Base-by-base conservation (phyloP, 768 basidiomycete species). In the Cystobasidium tubakii region DNA sequence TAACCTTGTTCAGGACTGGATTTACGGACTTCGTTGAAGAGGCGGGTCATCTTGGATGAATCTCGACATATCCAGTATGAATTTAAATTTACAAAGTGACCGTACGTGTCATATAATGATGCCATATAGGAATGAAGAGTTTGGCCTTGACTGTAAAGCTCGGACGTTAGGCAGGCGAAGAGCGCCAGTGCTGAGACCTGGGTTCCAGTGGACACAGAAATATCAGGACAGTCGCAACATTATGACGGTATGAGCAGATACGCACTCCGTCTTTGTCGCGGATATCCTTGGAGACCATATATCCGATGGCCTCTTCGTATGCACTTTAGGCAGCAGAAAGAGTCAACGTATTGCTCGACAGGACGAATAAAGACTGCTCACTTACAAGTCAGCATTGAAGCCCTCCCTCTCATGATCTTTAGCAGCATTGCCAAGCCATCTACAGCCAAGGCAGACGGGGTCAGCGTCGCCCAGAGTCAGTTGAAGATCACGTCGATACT, bases 251-350 rank as follows among this genome's bases (percentile, higher is more conserved):
- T n/a, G n/a, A n/a, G n/a, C n/a, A n/a, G n/a, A n/a, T n/a, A 50
- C 46, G 21, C n/a, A 94, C 86, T 1, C 92, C 92, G 79, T 94
- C 92, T 80, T 94, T 94, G 80, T 94, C 92, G 42, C 89, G 84
- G 76, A 93, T 74, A 31, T 65, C 66, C 9, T 31, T 43, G 0
- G 90, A 90, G 80, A 91, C 87, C 90, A 92, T 92, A 79, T 86
- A 94, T 1, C 92, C 92, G 69, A 94, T 92, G 0, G 92, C 92
- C 81, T 94, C 92, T 79, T 94, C 92, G 78, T 94, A 94, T 12
- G 88, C 90, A 78, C 69, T 71, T n/a, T n/a, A n/a, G n/a, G n/a
- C n/a, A n/a, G n/a, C n/a, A n/a, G n/a, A n/a, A n/a, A n/a, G n/a
- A n/a, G n/a, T n/a, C n/a, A n/a, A n/a, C n/a, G n/a, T n/a, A n/a